Evolutionary conservation across 768 basidiomycete genomes (phyloP), one percentile per base, ranked within the genome.

Genomic region (Mycena olivaceomarginata): DNA sequence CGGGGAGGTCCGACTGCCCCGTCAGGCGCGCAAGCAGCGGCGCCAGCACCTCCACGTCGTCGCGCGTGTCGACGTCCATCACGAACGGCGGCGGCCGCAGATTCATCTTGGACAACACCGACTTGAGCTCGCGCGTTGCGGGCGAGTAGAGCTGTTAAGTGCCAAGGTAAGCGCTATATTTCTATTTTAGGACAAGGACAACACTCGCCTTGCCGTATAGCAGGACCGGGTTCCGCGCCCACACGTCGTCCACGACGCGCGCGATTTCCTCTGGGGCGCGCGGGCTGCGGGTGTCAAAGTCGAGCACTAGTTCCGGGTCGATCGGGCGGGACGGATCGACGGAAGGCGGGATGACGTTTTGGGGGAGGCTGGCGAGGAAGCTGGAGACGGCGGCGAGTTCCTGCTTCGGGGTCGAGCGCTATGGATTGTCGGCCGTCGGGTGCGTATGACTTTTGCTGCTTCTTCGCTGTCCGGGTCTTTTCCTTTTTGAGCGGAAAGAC

Each of bases 261-360:
- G 85, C 82, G 43, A 96, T 86, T 83, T 96, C 95, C 45, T 92
- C 90, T 22, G 82, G 80, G 0, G 95, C 94, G 16, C 90, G 89
- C 3, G 90, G 85, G 57, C 91, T 87, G n/a, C 92, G 91, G 0
- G 94, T 94, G 82, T 97, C 95, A 82, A 97, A 97, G 80, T 95
- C 96, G 56, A 97, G 89, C 6, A 97, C 90, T 72, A 96, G 91
- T 80, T 95, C 91, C 5, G 96, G 95, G 83, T 97, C 95, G 74
- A 96, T 92, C 10, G 95, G 91, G 13, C 80, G 78, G 13, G 88
- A 80, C 0, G 96, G 94, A 80, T 96, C 91, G 60, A 96, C 90
- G 8, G 87, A 86, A 0, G 86, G 82, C 1, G 96, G 95, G 72
- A 97, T 92, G 72, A 93, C 89, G 84, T 96, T 96, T 83, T 94